Evolutionary conservation across 1,284 basidiomycete genomes (phyloP).

Genomic region (Cutaneotrichosporon cyanovorans): DNA sequence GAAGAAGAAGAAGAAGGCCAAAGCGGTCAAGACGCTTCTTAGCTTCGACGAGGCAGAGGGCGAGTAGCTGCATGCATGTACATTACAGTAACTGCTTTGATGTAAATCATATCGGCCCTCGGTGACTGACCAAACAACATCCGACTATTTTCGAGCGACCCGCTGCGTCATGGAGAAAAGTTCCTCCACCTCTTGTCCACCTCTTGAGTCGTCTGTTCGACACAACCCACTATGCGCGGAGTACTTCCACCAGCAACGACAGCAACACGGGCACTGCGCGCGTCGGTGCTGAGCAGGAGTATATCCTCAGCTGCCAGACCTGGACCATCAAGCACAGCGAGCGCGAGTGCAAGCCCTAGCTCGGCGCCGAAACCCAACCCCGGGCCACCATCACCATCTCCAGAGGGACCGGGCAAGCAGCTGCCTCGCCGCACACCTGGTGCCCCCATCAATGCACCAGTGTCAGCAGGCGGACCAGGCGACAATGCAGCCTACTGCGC

Average conservation of each 20-base stretch:
- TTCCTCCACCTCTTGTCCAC: too few relatives aligned
- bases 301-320: too few relatives aligned
- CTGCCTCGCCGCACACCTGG: constrained; percentile 7
- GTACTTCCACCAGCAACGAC: too few relatives aligned
- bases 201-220: too few relatives aligned
- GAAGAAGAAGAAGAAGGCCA: constrained; percentile 38
- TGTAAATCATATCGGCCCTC: too few relatives aligned
- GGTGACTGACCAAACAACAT: too few relatives aligned
- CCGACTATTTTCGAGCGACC: too few relatives aligned
- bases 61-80: constrained; percentile 12
- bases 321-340: neutral
- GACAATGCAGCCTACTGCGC: constrained; percentile 42
- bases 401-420: neutral
- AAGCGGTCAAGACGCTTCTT: constrained; percentile 35
- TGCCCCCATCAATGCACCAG: constrained; percentile 15
- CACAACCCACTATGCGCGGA: too few relatives aligned
- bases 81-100: neutral
- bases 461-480: constrained; percentile 30
- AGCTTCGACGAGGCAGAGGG: constrained; percentile 42
- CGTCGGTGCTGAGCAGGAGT: too few relatives aligned
- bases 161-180: too few relatives aligned
- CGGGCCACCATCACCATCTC: neutral
- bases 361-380: neutral
- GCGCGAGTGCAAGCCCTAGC: neutral
- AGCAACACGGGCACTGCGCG: too few relatives aligned